Percentiles rank a stretch among this genome's conserved stretches.
phyloP scores from a whole-genome alignment of 306 rosid species.

The Clitoria ternatea region DNA sequence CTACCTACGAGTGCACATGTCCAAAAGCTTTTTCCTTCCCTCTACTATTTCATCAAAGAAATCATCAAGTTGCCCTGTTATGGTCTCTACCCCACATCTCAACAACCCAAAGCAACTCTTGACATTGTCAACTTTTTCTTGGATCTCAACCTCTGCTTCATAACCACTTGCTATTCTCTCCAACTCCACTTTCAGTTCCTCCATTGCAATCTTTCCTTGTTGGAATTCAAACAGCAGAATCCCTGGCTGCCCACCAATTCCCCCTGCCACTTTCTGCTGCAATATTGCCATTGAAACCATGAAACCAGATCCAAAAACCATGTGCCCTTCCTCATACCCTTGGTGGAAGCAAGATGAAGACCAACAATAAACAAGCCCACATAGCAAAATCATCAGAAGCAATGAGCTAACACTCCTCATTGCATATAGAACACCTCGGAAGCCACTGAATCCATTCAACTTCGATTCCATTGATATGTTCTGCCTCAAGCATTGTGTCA shows the following conservation, averaged over 20 bases:
- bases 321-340: constrained; percentile 31
- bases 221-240: constrained; percentile 58
- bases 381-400: constrained; percentile 58
- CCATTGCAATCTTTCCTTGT: constrained; percentile 56
- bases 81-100: constrained; percentile 64
- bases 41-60: constrained; percentile 89
- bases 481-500: constrained; percentile 41
- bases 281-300: constrained; percentile 53
- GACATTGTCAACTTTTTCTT: constrained; percentile 46
- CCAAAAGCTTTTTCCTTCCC: constrained; percentile 88
- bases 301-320: constrained; percentile 52
- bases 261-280: constrained; percentile 59
- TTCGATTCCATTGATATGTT: constrained; percentile 47
- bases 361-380: constrained; percentile 58
- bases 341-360: constrained; percentile 55
- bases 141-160: constrained; percentile 31
- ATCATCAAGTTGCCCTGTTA: constrained; percentile 78
- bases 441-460: constrained; percentile 74
- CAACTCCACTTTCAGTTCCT: constrained; percentile 51
- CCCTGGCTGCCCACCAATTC: constrained; percentile 55
- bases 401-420: constrained; percentile 67
- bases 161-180: constrained; percentile 42
- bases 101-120: constrained; percentile 59
- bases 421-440: constrained; percentile 74
- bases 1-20: constrained; percentile 71